Percentiles rank a stretch among this genome's conserved stretches.
Conservation (phyloP, 139 green algal species). For the Coccomyxa sp. region DNA sequence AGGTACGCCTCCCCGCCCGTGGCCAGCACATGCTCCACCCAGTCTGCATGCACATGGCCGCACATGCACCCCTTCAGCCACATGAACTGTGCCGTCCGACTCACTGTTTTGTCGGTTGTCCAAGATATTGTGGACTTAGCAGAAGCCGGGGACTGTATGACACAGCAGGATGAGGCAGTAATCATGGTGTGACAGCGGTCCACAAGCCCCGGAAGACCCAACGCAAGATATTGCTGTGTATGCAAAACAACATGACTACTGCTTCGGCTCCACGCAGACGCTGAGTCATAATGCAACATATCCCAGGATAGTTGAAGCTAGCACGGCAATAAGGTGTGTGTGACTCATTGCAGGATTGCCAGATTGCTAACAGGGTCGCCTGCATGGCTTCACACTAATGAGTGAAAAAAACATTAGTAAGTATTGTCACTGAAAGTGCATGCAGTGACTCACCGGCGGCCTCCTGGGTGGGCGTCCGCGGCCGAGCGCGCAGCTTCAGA, state of each 20-base stretch:
- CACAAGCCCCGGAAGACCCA: too few species aligned
- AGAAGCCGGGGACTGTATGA: neutral
- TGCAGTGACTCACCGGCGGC: neutral
- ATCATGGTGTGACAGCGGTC: too few species aligned
- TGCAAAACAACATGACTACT: too few species aligned
- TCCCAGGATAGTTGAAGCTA: neutral
- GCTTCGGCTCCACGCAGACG: neutral
- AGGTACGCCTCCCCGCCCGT: neutral
- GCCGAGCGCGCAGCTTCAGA: neutral
- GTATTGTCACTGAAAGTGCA: neutral
- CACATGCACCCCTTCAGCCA: neutral
- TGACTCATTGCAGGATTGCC: neutral
- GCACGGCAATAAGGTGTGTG: neutral
- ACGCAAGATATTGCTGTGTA: too few species aligned
- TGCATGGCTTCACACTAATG: neutral
- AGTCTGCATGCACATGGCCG: neutral
- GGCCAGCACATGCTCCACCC: slow-evolving; percentile 2
- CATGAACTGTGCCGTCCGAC: too few species aligned
- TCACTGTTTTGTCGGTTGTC: too few species aligned
- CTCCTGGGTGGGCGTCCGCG: neutral
- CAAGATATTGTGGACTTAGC: too few species aligned
- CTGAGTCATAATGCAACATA: neutral
- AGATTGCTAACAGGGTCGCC: neutral
- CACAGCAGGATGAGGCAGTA: neutral
- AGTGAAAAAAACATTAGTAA: neutral